Evolutionary conservation across 257 asterid genomes (phyloP).

Genomic region (Sherardia arvensis): DNA sequence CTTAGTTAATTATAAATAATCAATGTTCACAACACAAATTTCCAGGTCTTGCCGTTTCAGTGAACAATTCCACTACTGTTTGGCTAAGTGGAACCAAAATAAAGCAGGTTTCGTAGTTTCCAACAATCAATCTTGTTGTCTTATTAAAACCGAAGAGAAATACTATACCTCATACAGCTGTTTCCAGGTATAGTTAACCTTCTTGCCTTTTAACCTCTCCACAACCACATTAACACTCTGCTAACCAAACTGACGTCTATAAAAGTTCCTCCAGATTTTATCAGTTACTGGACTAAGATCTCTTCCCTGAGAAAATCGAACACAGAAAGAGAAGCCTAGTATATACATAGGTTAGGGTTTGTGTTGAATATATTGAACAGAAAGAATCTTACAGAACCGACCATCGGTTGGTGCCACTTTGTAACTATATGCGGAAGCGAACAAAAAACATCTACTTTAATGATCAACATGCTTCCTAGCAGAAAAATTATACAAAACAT

Average conservation of each 20-base stretch:
- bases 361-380: too few species aligned
- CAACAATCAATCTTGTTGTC: not conserved
- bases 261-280: conserved; percentile 62
- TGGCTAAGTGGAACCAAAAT: not conserved
- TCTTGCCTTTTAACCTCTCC: conserved; percentile 41
- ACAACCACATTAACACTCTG: conserved; percentile 30
- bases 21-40: not conserved
- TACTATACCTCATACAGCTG: conserved; percentile 49
- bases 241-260: conserved; percentile 46
- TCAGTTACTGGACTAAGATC: conserved; percentile 82
- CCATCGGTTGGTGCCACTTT: too few species aligned
- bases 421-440: too few species aligned
- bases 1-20: not conserved
- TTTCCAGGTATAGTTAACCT: conserved; percentile 52
- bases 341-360: too few species aligned
- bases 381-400: too few species aligned
- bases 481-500: too few species aligned
- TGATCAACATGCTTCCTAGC: too few species aligned
- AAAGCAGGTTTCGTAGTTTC: not conserved
- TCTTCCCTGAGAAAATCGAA: conserved; percentile 42
- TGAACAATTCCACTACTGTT: not conserved
- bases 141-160: not conserved
- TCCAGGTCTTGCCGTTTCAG: not conserved
- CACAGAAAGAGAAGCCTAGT: not conserved
- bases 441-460: too few species aligned